Conservation (phyloP, 345 rosid species). For the Iberis pinnata region DNA sequence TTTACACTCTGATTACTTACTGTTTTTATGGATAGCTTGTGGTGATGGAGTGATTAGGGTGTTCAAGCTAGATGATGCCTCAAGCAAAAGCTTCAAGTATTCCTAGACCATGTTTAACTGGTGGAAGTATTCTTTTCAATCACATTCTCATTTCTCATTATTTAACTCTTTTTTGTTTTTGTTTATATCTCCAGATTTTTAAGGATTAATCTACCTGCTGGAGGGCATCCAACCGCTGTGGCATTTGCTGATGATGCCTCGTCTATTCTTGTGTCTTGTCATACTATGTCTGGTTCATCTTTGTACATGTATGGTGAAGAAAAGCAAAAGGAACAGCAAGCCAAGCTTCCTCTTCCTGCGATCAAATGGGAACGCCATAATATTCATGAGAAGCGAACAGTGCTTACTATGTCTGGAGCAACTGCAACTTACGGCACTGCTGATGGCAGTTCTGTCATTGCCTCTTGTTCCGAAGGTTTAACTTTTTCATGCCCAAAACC, state of each 20-base stretch:
- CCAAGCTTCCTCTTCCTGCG: slow-evolving; percentile 75
- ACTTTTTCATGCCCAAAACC: no score
- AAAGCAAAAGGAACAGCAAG: slow-evolving; percentile 50
- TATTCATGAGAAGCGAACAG: slow-evolving; percentile 55
- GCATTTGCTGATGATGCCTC: slow-evolving; percentile 70
- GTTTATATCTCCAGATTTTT: slow-evolving; percentile 44
- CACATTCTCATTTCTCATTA: slow-evolving; percentile 1
- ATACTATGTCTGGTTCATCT: slow-evolving; percentile 53
- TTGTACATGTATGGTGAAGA: slow-evolving; percentile 90
- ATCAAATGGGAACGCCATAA: slow-evolving; percentile 84
- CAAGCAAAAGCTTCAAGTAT: slow-evolving; percentile 95
- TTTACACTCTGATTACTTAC: slow-evolving; percentile 10
- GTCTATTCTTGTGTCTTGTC: slow-evolving; percentile 71
- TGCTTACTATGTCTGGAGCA: slow-evolving; percentile 63
- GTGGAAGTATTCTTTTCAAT: neutral
- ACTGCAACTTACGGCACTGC: slow-evolving; percentile 76
- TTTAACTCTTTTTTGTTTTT: neutral
- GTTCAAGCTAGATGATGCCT: slow-evolving; percentile 85
- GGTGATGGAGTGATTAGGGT: slow-evolving; percentile 82
- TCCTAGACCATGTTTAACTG: slow-evolving; percentile 11
- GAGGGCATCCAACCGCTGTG: slow-evolving; percentile 81
- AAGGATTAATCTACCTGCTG: slow-evolving; percentile 73
- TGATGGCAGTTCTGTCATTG: slow-evolving; percentile 76
- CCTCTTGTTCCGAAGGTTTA: slow-evolving; percentile 88
- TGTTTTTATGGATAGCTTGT: slow-evolving; percentile 57